Base-by-base conservation (phyloP, 1,284 basidiomycete species). In the Exobasidium rhododendri region DNA sequence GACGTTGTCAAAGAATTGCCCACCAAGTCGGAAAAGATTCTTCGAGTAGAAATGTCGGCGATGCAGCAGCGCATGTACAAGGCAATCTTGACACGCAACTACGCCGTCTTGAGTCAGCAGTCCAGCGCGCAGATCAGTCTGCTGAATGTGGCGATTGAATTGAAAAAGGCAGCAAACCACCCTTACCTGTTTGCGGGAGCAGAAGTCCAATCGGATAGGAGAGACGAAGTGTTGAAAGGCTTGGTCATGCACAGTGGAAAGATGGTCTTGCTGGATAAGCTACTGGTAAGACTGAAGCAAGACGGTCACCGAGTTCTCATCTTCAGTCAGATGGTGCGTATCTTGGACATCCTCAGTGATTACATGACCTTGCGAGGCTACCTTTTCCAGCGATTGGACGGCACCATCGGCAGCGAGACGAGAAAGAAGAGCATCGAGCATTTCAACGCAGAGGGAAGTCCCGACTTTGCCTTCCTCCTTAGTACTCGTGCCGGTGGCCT, bases 61-160 rank as follows among this genome's bases (percentile, higher is more conserved):
- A 86, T 98, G 80, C 96, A 98, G 82, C 97, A 93, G 22, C 91
- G 94, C 80, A 97, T 94, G 81, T 99, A 99, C 84, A 97, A 97
- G 85, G 97, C 97, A 79, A 98, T 98, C 75, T 83, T 98, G 70
- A 96, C 94, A 47, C 76, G 93, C 88, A 98, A 98, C 81, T 98
- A 94, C 81, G 86, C 89, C 75, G 92, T 90, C 17, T 83, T 98
- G 59, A 87, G 92, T 73, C 94, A 81, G 87, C 85, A 70, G 89
- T 91, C 78, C 85, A 86, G 73, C 10, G 72, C 81, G 86, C 83
- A 91, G 73, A 92, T 97, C 77, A 96, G 92, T 77, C 82, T 98
- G 77, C 69, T 80, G 57, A 80, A 81, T 66, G 75, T 81, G 51
- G 78, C 79, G 31, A 77, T 80, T 64, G 79, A 80, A 63, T 67